Conservation (phyloP, 352 stramenopile species). For the Phytopythium delawarense region DNA sequence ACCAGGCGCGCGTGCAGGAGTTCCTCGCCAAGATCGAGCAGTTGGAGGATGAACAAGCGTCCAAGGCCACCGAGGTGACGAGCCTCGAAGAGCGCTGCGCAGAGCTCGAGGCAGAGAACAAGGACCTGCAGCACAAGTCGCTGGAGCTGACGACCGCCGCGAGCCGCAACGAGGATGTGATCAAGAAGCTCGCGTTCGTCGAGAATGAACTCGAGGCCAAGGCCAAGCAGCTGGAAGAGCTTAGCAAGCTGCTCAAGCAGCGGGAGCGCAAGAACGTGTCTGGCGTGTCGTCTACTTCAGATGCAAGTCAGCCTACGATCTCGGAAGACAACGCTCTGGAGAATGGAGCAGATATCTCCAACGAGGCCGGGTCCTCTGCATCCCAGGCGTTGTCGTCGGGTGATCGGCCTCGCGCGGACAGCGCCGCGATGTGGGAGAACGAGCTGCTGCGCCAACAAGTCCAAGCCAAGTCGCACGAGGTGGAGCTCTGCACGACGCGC, state of each 20-base stretch:
- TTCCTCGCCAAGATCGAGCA: constrained; percentile 47
- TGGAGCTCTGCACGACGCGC: constrained; percentile 35
- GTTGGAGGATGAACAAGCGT: constrained; percentile 57
- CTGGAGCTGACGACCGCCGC: constrained; percentile 30
- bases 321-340: constrained; percentile 13
- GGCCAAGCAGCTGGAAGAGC: constrained; percentile 37
- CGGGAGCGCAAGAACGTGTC: constrained; percentile 8
- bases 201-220: constrained; percentile 52
- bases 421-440: constrained; percentile 27
- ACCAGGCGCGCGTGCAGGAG: constrained; percentile 23
- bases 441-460: constrained; percentile 58
- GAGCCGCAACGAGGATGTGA: constrained; percentile 47
- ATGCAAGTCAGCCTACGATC: constrained; percentile 3
- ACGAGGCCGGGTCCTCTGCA: background rate
- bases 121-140: constrained; percentile 34
- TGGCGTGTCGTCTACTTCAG: background rate
- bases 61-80: constrained; percentile 41
- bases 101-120: constrained; percentile 40
- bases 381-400: background rate
- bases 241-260: constrained; percentile 32
- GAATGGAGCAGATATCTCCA: background rate
- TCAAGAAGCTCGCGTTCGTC: constrained; percentile 40
- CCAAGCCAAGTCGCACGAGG: constrained; percentile 36
- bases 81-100: constrained; percentile 54
- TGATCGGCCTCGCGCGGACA: constrained; percentile 17